Percentiles rank a stretch among this genome's conserved stretches.
Conservation (phyloP, 2,329 filamentous ascomycete species). For the Madurella mycetomatis region DNA sequence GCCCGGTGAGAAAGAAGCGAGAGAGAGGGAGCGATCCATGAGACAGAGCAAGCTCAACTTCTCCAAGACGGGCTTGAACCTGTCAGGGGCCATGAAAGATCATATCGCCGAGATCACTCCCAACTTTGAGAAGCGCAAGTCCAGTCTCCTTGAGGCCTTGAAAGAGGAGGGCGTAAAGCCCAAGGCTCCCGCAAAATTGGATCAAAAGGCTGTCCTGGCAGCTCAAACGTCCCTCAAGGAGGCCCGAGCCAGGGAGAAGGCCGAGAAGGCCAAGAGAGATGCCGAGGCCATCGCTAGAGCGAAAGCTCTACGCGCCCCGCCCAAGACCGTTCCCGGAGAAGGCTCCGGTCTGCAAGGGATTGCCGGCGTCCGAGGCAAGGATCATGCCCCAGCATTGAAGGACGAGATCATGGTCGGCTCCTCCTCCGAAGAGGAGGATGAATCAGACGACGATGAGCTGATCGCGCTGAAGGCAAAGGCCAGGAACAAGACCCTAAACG, state of each 20-base stretch:
- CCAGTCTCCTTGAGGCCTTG: constrained; percentile 41
- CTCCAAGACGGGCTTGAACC: constrained; percentile 46
- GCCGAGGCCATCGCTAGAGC: constrained; percentile 67
- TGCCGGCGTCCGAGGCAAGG: constrained; percentile 67
- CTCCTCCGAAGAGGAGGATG: constrained; percentile 65
- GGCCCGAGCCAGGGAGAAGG: constrained; percentile 68
- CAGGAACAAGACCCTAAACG: constrained; percentile 46
- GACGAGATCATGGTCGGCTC: constrained; percentile 89
- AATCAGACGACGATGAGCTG: constrained; percentile 55
- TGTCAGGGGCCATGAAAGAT: constrained; percentile 39
- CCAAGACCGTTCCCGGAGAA: constrained; percentile 61
- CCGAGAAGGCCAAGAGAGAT: constrained; percentile 69
- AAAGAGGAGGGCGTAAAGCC: constrained; percentile 43
- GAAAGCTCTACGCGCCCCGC: constrained; percentile 53
- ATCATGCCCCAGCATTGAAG: constrained; percentile 62
- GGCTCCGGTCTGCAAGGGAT: constrained; percentile 73
- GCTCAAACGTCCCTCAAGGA: constrained; percentile 60
- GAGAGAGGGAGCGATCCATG: constrained; percentile 38
- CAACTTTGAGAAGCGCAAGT: constrained; percentile 39
- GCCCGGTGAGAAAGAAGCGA: constrained; percentile 31
- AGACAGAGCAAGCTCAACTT: constrained; percentile 61
- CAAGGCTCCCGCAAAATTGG: constrained; percentile 36
- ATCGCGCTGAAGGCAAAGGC: constrained; percentile 45
- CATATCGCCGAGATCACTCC: constrained; percentile 42
- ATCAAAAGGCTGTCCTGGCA: constrained; percentile 35